A percentile compares a stretch with the other conserved stretches of the same genome.
phyloP scores from a whole-genome alignment of 2,329 filamentous ascomycete species.

The Colletotrichum noveboracense region DNA sequence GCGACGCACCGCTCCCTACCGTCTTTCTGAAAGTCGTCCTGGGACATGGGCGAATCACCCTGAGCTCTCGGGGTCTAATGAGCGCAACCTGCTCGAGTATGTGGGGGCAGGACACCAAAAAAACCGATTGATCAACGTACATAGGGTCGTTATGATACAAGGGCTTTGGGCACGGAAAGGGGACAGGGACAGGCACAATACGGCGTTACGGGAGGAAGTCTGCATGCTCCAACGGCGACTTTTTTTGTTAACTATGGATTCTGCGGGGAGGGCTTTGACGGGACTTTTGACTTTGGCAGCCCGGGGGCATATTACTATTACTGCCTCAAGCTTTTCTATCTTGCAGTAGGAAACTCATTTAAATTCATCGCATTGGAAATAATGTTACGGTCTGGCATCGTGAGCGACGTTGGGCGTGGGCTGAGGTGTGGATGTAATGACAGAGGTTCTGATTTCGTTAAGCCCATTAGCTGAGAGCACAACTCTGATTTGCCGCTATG shows the following conservation, averaged over 20 bases:
- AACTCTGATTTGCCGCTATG: not conserved
- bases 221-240: slow-evolving; percentile 17
- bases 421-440: not conserved
- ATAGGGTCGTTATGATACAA: slow-evolving; percentile 20
- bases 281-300: not conserved
- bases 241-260: slow-evolving; percentile 14
- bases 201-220: slow-evolving; percentile 22
- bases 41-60: not conserved
- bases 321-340: slow-evolving; percentile 6
- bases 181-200: slow-evolving; percentile 15
- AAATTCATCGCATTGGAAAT: slow-evolving; percentile 1
- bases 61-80: not conserved
- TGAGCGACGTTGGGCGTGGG: not conserved
- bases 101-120: not conserved
- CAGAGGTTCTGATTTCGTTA: not conserved
- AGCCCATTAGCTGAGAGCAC: not conserved
- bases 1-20: not conserved
- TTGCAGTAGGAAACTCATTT: slow-evolving; percentile 13
- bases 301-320: not conserved
- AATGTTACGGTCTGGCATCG: not conserved
- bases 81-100: not conserved
- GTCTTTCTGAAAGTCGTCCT: not conserved
- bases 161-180: slow-evolving; percentile 7
- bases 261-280: not conserved
- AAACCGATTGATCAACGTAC: slow-evolving; percentile 17